Conservation (phyloP, 228 moss, liverwort and hornwort genomes). For the Sphagnum fallax region DNA sequence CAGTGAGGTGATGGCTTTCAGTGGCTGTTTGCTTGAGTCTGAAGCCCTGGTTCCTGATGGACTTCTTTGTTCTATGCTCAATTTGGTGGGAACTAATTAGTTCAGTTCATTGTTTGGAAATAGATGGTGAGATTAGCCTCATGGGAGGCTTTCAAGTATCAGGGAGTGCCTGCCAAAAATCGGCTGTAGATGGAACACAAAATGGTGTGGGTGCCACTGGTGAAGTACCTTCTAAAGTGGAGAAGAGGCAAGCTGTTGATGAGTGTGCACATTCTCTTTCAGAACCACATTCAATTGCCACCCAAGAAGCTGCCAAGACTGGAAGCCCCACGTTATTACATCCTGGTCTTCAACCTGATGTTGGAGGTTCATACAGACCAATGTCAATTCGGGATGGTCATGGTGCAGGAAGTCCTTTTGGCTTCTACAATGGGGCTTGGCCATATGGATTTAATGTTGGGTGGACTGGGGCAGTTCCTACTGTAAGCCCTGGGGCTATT, state of each 20-base stretch:
- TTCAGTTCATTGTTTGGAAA: too few species aligned
- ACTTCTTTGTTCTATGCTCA: too few species aligned
- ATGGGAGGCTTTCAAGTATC: too few species aligned
- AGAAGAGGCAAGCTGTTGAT: conserved; percentile 22
- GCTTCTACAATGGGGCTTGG: conserved; percentile 32
- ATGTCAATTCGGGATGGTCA: conserved; percentile 28
- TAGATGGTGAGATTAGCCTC: too few species aligned
- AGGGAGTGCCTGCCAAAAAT: too few species aligned
- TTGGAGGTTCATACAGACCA: conserved; percentile 31
- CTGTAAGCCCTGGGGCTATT: conserved; percentile 5
- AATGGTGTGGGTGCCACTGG: too few species aligned
- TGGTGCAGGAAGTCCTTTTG: conserved; percentile 12
- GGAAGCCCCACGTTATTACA: background rate
- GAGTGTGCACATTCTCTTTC: conserved; percentile 6
- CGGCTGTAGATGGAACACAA: too few species aligned
- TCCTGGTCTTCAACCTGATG: conserved; percentile 26
- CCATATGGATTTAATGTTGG: conserved; percentile 70
- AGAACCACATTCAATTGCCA: background rate
- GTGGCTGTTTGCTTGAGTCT: too few species aligned
- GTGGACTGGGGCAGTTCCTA: conserved; percentile 51
- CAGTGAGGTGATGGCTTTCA: too few species aligned
- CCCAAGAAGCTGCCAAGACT: background rate
- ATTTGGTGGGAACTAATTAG: background rate
- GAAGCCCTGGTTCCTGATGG: too few species aligned
- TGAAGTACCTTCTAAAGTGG: conserved; percentile 1